Base-by-base conservation (phyloP, 495 filamentous ascomycete species). In the Penicillium lividum region DNA sequence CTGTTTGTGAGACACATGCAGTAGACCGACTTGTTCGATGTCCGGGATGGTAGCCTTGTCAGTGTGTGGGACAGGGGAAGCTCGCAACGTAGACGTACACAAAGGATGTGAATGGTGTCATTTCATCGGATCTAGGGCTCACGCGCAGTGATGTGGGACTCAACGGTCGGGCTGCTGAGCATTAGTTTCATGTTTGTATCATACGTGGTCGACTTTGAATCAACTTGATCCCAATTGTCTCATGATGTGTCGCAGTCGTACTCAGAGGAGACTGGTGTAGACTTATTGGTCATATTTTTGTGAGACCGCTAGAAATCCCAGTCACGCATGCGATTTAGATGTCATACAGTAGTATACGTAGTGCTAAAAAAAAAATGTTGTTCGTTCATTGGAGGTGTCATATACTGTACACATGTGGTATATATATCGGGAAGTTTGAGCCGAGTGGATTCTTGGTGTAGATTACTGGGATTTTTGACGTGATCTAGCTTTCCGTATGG, bases 161-260 rank as follows among this genome's bases (percentile, higher is more conserved):
- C 22, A 22, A 22, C 22, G 22, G 22, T 22, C 22, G 22, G 22
- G 45, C 30, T 48, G 45, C 27, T n/a, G 45, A 48, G 45, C 45
- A 48, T 48, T 48, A 29, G 27, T 10, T 48, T 28, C 27, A 48
- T 48, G 27, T 48, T 48, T 48, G 27, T 48, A 48, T 48, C 45
- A 48, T 48, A 48, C 45, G 45, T 48, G 45, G 27, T 48, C 10
- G 27, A 48, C 45, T 48, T 48, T 30, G 45, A 48, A 48, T 30
- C 15, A 48, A 48, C 5, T 30, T 30, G 15, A n/a, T 48, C 27
- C 45, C 3, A 48, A 15, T 48, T 48, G 27, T 48, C n/a, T 48
- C 27, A 48, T 48, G 27, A 30, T 30, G 45, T 48, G n/a, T 48
- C 45, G 22, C 22, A 22, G 22, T 22, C 22, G 22, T 22, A 22